Evolutionary conservation across 192 early-diverging fungal genomes (phyloP).

Genomic region (Linnemannia exigua): DNA sequence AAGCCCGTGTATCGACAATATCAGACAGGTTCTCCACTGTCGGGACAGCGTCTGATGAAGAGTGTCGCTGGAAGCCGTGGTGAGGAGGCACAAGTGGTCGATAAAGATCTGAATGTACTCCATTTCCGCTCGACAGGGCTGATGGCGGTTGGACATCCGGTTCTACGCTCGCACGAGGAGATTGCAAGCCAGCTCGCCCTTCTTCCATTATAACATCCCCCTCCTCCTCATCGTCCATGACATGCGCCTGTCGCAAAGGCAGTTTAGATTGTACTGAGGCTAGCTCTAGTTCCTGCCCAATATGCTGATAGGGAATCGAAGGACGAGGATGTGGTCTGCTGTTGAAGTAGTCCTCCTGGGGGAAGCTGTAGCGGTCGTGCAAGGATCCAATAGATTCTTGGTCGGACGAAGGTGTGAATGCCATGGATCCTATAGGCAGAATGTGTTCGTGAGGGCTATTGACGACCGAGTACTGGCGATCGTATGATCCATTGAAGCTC

Average conservation of each 20-base stretch:
- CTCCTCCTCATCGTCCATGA: background rate
- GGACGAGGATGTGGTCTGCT: slow-evolving; percentile 8
- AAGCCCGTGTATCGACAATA: slow-evolving; percentile 6
- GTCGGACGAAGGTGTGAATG: slow-evolving; percentile 13
- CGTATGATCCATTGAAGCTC: slow-evolving; percentile 1
- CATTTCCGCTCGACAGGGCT: background rate
- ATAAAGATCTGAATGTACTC: background rate
- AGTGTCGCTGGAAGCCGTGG: background rate
- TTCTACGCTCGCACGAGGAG: background rate
- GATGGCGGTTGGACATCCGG: background rate
- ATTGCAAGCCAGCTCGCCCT: slow-evolving; percentile 1
- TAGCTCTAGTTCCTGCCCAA: slow-evolving; percentile 24
- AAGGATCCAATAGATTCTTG: slow-evolving; percentile 7
- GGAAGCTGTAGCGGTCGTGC: background rate
- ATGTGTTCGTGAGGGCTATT: slow-evolving; percentile 23
- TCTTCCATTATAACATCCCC: background rate
- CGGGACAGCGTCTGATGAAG: background rate
- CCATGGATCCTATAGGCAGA: slow-evolving; percentile 27
- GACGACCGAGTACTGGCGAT: slow-evolving; percentile 18
- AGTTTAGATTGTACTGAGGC: background rate
- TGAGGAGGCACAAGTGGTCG: slow-evolving; percentile 8
- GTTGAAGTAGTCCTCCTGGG: slow-evolving; percentile 40
- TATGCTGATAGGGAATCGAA: slow-evolving; percentile 32
- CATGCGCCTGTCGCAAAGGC: background rate
- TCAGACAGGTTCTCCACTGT: background rate